Evolutionary conservation across 169 alveolate genomes (phyloP).

Genomic region (Eimeria maxima): DNA sequence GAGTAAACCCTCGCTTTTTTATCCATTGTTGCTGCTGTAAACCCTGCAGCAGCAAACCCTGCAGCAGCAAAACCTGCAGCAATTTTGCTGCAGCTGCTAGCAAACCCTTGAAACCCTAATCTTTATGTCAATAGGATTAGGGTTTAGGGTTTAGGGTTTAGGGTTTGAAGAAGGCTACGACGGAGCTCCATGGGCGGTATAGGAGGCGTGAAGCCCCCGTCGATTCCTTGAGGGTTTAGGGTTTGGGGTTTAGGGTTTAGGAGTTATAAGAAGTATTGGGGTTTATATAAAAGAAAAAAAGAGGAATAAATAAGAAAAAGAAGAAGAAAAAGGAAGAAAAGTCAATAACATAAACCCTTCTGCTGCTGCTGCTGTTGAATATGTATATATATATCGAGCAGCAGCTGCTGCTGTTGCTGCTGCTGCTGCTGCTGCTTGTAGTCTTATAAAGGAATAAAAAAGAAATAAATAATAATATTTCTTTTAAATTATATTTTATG

Average conservation of each 20-base stretch:
- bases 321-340: neutral
- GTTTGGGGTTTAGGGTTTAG: constrained; percentile 5
- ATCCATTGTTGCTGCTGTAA: neutral
- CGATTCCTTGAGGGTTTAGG: neutral
- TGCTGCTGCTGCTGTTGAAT: too few relatives aligned
- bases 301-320: neutral
- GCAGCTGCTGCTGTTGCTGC: too few relatives aligned
- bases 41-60: neutral
- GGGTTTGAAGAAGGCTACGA: neutral
- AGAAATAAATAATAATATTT: too few relatives aligned
- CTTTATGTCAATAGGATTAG: neutral
- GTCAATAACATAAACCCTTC: too few relatives aligned
- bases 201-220: neutral
- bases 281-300: neutral
- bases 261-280: neutral
- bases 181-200: neutral
- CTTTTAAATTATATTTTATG: too few relatives aligned
- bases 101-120: too few relatives aligned
- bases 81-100: too few relatives aligned
- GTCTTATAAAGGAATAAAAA: too few relatives aligned
- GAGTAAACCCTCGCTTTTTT: neutral
- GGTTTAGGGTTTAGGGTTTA: constrained; percentile 16
- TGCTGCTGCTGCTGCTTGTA: too few relatives aligned
- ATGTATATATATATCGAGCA: too few relatives aligned
- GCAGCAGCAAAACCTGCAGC: too few relatives aligned